Evolutionary conservation across 257 asterid genomes (phyloP).

Genomic region (Nicotiana otophora): DNA sequence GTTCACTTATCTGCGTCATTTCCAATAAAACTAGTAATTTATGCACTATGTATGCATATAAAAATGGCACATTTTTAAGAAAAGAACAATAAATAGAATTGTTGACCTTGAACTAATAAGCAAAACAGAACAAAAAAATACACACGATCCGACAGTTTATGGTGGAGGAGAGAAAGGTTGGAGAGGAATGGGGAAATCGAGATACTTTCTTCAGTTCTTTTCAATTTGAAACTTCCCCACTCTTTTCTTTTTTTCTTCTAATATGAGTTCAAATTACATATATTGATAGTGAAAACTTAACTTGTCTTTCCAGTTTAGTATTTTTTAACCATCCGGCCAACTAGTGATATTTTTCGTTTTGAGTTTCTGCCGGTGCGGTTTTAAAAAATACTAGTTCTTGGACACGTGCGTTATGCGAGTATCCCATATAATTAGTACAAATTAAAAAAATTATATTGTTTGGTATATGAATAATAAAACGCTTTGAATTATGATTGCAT

Average conservation of each 20-base stretch:
- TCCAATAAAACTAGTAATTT: constrained; percentile 13
- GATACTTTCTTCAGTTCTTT: constrained; percentile 22
- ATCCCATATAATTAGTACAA: too few relatives aligned
- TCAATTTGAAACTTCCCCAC: constrained; percentile 5
- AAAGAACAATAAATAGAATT: background rate
- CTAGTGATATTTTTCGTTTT: too few relatives aligned
- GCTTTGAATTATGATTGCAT: too few relatives aligned
- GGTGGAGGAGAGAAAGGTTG: constrained; percentile 40
- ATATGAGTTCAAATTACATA: constrained; percentile 16
- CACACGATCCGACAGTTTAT: constrained; percentile 50
- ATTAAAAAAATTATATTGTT: too few relatives aligned
- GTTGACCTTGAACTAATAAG: constrained; percentile 28
- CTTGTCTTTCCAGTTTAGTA: too few relatives aligned
- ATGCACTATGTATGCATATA: background rate
- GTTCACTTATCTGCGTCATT: constrained; percentile 25
- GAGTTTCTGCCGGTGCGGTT: accelerated
- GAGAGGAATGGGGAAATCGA: constrained; percentile 35
- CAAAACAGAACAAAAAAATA: background rate
- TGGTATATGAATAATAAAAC: too few relatives aligned
- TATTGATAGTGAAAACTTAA: too few relatives aligned
- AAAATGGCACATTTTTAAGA: background rate
- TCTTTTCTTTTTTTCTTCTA: constrained; percentile 7
- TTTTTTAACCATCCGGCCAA: too few relatives aligned
- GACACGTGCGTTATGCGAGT: too few relatives aligned
- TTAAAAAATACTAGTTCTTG: too few relatives aligned